Base-by-base conservation (phyloP, 768 basidiomycete genomes). In the Collybia mongolica region DNA sequence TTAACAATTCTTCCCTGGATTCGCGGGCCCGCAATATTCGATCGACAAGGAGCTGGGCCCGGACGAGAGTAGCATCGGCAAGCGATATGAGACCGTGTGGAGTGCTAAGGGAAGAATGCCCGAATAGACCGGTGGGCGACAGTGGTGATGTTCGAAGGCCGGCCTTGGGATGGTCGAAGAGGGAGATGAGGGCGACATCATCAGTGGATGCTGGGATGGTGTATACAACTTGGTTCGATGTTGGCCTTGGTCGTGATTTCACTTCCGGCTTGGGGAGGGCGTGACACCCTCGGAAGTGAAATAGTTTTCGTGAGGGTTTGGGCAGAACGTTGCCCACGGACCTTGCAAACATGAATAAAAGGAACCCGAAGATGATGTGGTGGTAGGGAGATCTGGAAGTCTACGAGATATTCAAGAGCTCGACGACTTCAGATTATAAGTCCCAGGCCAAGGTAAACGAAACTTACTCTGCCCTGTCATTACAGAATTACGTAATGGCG, bases 31-130 rank as follows among this genome's bases (percentile, higher is more conserved):
- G 77, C 44, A 89, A 68, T 20, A 98, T 91, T 38, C 97, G 84
- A 49, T 87, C 80, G 14, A 96, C 95, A 46, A 98, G 77, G 24
- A 89, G 69, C 54, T 84, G 81, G 5, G 93, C 94, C 39, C 92
- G 87, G 14, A 82, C 67, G 22, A 94, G 75, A 15, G 95, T 95
- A 22, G 89, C 82, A 46, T 88, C 76, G 20, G 93, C 85, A 19
- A 98, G 76, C 1, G 79, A 73, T 44, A 81, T 74, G 41, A 98
- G 83, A 19, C 83, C 81, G 1, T 74, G 63, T 0, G 95, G 92
- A 22, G 82, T 71, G 3, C 79, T 82, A 29, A 99, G 77, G 15
- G 80, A 73, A 0, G 82, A 76, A 56, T 97, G 90, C 14, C 83
- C 82, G 65, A 99, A 98, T 29, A 98, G 79, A 19, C 97, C 97